Base-by-base conservation (phyloP, 2,329 filamentous ascomycete genomes). In the Fusarium lyarnte region DNA sequence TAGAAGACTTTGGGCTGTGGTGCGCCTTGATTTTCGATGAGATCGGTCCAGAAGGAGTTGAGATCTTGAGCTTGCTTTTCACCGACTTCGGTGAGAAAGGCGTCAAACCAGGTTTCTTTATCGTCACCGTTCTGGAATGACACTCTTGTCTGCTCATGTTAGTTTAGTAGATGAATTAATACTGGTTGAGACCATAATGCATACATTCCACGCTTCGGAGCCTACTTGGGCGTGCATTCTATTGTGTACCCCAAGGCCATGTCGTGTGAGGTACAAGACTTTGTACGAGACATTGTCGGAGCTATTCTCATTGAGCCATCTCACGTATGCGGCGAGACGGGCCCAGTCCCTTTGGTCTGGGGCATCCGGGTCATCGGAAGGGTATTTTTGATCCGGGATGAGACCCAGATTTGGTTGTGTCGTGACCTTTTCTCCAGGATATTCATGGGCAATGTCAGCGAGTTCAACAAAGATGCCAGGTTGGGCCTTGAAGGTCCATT, bases 181-280 rank as follows among this genome's bases (percentile, higher is more conserved):
- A 16, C 10, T 4, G 14, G 6, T 9, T 9, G 14, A 38, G 27
- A 12, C 1, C 2, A 10, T 1, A 39, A 17, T 21, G 75, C 80
- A 66, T 70, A 83, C 83, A 77, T 90, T 86, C 88, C 89, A 91
- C 16, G 83, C 86, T 7, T 83, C 82, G 1, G 85, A 88, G 43
- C 88, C 88, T 63, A 89, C 89, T 72, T 85, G 86, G n/a, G 83
- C 81, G 71, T 89, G 86, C 59, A 87, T 87, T 58, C 81, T 80
- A 63, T 85, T 85, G 53, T 85, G 82, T 58, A 77, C 81, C 29
- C 88, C 89, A 72, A 88, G 82, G 19, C 89, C 89, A 74, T 91
- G 89, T 19, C 89, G 84, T 27, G 86, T 88, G 63, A 90, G 80
- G 66, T 81, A 84, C 16, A 90, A 66, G 17, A 90, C 82, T 62